A percentile compares a stretch with the other conserved stretches of the same genome.
Evolutionary conservation across 2,329 filamentous ascomycete species (phyloP).

Genomic region (Phialocephala sp.): DNA sequence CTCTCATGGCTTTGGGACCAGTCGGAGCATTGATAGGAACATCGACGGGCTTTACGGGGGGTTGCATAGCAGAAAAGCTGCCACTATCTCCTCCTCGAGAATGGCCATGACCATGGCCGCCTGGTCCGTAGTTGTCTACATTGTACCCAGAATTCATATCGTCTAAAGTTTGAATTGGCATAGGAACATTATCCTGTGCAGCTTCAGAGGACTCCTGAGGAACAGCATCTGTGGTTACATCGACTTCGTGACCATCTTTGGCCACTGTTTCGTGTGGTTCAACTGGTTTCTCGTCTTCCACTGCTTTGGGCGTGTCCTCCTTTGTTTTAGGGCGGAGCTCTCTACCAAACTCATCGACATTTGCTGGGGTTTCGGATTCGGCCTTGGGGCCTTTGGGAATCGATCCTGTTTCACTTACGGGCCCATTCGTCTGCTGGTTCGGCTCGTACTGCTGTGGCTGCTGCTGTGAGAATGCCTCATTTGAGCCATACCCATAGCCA

Average conservation of each 20-base stretch:
- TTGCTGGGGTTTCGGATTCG: constrained; percentile 32
- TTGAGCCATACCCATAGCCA: constrained; percentile 39
- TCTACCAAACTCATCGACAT: constrained; percentile 46
- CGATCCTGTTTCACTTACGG: constrained; percentile 39
- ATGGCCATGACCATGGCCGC: constrained; percentile 44
- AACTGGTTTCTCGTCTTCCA: constrained; percentile 21
- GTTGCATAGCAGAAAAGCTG: constrained; percentile 46
- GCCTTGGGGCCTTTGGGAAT: constrained; percentile 41
- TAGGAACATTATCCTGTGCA: constrained; percentile 29
- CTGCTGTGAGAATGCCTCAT: constrained; percentile 41
- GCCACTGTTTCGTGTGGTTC: constrained; percentile 22
- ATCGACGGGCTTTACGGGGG: constrained; percentile 43
- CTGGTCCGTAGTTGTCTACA: constrained; percentile 38
- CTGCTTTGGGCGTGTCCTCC: constrained; percentile 30
- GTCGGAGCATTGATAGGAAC: constrained; percentile 79
- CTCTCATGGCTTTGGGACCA: constrained; percentile 92
- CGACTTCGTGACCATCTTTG: constrained; percentile 18
- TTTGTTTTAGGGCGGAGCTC: constrained; percentile 40
- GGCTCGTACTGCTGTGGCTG: constrained; percentile 38
- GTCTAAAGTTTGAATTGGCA: constrained; percentile 44
- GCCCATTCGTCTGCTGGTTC: constrained; percentile 36
- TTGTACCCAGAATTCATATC: constrained; percentile 37
- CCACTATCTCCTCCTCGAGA: constrained; percentile 45
- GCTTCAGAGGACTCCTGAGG: constrained; percentile 22
- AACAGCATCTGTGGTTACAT: constrained; percentile 28